phyloP scores from a whole-genome alignment of 768 basidiomycete species.

The Termitomyces heimii region DNA sequence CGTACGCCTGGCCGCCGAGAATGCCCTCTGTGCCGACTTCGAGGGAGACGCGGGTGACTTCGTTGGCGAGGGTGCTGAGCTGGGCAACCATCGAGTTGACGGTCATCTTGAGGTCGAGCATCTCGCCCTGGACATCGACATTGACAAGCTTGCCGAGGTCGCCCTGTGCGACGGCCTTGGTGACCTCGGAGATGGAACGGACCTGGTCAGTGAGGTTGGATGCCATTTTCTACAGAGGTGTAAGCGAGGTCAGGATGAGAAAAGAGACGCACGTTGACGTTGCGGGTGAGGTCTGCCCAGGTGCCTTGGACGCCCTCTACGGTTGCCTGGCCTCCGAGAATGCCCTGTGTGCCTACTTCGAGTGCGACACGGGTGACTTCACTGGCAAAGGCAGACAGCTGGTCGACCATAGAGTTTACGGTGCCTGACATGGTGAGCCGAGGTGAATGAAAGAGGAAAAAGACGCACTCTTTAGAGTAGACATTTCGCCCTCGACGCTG shows the following conservation, averaged over 20 bases:
- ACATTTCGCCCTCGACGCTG: conserved; percentile 82
- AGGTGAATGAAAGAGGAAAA: no score
- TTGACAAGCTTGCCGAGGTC: conserved; percentile 82
- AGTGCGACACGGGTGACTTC: conserved; percentile 81
- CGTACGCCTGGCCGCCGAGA: conserved; percentile 87
- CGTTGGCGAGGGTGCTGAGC: conserved; percentile 66
- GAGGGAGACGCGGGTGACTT: conserved; percentile 87
- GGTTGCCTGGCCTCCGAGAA: conserved; percentile 84
- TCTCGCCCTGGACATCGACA: conserved; percentile 93
- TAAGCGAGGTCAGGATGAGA: not conserved
- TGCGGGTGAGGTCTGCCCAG: conserved; percentile 85
- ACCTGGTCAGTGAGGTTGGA: conserved; percentile 83
- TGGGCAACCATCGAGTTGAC: conserved; percentile 86
- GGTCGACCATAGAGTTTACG: conserved; percentile 94
- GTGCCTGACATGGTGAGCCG: conserved; percentile 35
- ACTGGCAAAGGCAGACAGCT: conserved; percentile 78
- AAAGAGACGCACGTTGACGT: conserved; percentile 65
- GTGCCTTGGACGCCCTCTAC: conserved; percentile 92
- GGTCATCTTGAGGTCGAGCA: conserved; percentile 84
- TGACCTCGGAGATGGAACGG: conserved; percentile 88
- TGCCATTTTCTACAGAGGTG: conserved; percentile 69
- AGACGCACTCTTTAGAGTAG: conserved; percentile 56
- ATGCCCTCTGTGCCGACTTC: conserved; percentile 94
- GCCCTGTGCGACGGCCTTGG: conserved; percentile 81
- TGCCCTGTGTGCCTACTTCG: conserved; percentile 89